Conservation (phyloP, 331 rosid genomes). For the Quercus phellos region DNA sequence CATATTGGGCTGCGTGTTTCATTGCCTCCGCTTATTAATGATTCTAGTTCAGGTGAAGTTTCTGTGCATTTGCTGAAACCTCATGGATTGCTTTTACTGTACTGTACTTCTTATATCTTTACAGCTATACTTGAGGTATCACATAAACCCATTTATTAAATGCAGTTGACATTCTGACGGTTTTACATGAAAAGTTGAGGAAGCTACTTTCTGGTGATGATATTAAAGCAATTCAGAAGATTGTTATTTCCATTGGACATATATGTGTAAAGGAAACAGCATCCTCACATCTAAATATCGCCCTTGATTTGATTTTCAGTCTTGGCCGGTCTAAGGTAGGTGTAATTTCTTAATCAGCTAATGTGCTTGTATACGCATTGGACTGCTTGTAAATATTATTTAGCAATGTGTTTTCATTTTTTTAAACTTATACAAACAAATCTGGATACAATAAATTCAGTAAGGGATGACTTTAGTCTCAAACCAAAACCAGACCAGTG, state of each 20-base stretch:
- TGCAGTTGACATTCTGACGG: slow-evolving; percentile 77
- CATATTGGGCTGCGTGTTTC: slow-evolving; percentile 77
- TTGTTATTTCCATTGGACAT: slow-evolving; percentile 79
- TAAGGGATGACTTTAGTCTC: background rate
- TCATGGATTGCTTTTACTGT: background rate
- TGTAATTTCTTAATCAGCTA: background rate
- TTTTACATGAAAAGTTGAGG: slow-evolving; percentile 61
- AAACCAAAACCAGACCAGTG: background rate
- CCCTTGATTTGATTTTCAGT: slow-evolving; percentile 65
- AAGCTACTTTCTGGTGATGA: slow-evolving; percentile 73
- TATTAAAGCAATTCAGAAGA: slow-evolving; percentile 73
- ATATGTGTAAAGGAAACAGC: slow-evolving; percentile 76
- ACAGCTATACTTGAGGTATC: slow-evolving; percentile 18
- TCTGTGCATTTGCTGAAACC: slow-evolving; percentile 19
- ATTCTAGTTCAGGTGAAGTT: slow-evolving; percentile 58
- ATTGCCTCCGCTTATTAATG: slow-evolving; percentile 55
- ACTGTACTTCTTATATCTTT: slow-evolving; percentile 8
- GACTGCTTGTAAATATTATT: background rate
- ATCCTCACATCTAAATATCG: slow-evolving; percentile 58
- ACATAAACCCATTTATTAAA: slow-evolving; percentile 22
- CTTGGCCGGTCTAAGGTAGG: slow-evolving; percentile 82
- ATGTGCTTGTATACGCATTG: slow-evolving; percentile 1
- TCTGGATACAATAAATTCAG: background rate
- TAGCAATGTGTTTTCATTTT: background rate
- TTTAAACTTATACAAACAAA: background rate